Evolutionary conservation across 305 asterid species (phyloP).

Genomic region (Rubia peregrina): DNA sequence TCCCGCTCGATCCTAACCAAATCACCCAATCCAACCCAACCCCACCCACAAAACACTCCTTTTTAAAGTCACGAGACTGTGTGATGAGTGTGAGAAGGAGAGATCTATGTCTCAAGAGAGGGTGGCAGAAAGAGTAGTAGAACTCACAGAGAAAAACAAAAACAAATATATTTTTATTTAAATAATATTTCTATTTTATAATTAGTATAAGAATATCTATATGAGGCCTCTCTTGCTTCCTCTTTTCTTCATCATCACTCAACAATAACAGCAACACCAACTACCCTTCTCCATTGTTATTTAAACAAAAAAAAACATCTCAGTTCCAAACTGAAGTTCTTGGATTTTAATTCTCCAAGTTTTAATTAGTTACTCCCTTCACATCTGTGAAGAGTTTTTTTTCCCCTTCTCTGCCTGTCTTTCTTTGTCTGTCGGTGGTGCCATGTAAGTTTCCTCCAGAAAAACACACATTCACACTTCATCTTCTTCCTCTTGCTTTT

Average conservation of each 20-base stretch:
- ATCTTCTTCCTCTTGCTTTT: slow-evolving; percentile 15
- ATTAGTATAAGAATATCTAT: neutral
- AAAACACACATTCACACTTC: slow-evolving; percentile 1
- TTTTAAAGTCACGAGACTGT: slow-evolving; percentile 73
- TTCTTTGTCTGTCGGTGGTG: slow-evolving; percentile 55
- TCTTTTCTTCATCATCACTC: slow-evolving; percentile 65
- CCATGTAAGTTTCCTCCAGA: slow-evolving; percentile 35
- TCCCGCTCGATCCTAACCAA: slow-evolving; percentile 21
- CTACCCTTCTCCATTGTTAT: slow-evolving; percentile 16
- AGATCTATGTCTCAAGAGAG: slow-evolving; percentile 39
- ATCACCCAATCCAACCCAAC: slow-evolving; percentile 18
- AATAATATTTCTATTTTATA: neutral
- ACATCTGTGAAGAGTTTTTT: slow-evolving; percentile 19
- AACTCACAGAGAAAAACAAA: slow-evolving; percentile 34
- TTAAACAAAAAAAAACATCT: slow-evolving; percentile 26
- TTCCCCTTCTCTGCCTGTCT: slow-evolving; percentile 25
- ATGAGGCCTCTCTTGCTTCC: neutral
- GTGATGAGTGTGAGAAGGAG: slow-evolving; percentile 31
- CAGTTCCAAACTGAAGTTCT: slow-evolving; percentile 58
- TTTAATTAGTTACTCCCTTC: slow-evolving; percentile 23
- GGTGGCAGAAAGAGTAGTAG: slow-evolving; percentile 45
- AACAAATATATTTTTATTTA: neutral
- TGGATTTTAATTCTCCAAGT: slow-evolving; percentile 32
- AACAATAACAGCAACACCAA: slow-evolving; percentile 18
- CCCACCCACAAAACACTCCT: slow-evolving; percentile 29